Conservation (phyloP, 306 rosid genomes). For the Rosa chinensis region DNA sequence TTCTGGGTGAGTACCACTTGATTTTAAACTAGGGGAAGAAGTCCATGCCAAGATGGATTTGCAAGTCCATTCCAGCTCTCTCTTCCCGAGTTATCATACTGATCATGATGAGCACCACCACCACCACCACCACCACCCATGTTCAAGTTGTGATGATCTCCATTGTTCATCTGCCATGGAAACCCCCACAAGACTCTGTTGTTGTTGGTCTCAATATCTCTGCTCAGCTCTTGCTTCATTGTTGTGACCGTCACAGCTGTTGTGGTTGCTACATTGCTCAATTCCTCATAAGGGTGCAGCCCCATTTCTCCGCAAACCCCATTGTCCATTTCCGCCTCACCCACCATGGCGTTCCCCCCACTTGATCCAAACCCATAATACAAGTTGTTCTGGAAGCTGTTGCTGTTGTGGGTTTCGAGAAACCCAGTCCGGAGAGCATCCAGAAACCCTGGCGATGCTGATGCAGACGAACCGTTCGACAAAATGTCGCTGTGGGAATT, state of each 20-base stretch:
- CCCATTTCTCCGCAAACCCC: constrained; percentile 51
- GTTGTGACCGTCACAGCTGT: constrained; percentile 73
- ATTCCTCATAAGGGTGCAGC: constrained; percentile 42
- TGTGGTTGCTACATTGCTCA: constrained; percentile 47
- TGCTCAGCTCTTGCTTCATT: constrained; percentile 72
- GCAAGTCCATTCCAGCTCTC: constrained; percentile 68
- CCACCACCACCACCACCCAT: constrained; percentile 40
- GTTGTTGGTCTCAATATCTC: constrained; percentile 33
- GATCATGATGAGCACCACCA: constrained; percentile 30
- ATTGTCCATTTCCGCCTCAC: constrained; percentile 53
- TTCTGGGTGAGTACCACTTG: not conserved
- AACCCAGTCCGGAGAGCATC: constrained; percentile 63
- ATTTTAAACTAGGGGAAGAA: constrained; percentile 83
- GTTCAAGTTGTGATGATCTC: constrained; percentile 41
- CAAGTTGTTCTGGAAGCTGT: constrained; percentile 40
- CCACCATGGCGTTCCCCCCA: constrained; percentile 32
- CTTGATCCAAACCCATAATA: constrained; percentile 55
- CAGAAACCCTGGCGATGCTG: constrained; percentile 44
- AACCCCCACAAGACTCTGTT: constrained; percentile 73
- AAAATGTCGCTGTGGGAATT: constrained; percentile 31
- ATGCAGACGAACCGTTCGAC: constrained; percentile 26
- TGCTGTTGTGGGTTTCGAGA: constrained; percentile 38
- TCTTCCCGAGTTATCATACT: constrained; percentile 55
- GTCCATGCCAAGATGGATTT: constrained; percentile 78
- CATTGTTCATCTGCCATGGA: constrained; percentile 71